Conservation (phyloP, 805 yeast species). For the Starmerella ratchasimensis region DNA sequence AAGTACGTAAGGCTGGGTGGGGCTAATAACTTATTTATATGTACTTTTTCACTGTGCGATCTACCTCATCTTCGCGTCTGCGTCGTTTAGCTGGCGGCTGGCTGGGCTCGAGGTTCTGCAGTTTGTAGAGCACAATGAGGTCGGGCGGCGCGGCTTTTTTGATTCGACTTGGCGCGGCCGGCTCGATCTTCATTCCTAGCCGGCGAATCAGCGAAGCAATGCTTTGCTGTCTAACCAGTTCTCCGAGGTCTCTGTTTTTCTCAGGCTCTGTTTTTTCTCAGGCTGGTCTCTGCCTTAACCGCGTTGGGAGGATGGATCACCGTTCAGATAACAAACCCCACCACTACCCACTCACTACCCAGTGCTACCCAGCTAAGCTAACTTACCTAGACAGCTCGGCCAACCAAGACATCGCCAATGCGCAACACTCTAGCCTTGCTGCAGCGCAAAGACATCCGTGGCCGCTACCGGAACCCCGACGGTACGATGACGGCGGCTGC, state of each 20-base stretch:
- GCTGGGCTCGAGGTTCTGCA: constrained; percentile 3
- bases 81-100: constrained; percentile 1
- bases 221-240: too few relatives aligned
- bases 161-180: too few relatives aligned
- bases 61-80: too few relatives aligned
- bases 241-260: too few relatives aligned
- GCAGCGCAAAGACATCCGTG: constrained; percentile 11
- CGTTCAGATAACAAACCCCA: too few relatives aligned
- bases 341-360: background rate
- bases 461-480: constrained; percentile 46
- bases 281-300: too few relatives aligned
- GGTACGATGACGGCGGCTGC: constrained; percentile 89
- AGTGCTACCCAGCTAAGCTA: background rate
- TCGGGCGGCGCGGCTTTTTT: constrained; percentile 9
- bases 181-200: too few relatives aligned
- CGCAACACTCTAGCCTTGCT: background rate
- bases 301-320: too few relatives aligned
- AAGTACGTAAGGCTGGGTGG: background rate
- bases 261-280: too few relatives aligned
- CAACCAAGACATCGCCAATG: constrained; percentile 3
- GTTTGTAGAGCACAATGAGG: constrained; percentile 9
- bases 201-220: too few relatives aligned
- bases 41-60: too few relatives aligned
- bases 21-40: background rate
- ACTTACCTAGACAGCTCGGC: background rate